Percentiles rank a stretch among this genome's conserved stretches.
These are phyloP conservation scores for Candida manassasensis DNA, from an alignment of 805 yeast species.

Conservation along the genomic window DNA sequence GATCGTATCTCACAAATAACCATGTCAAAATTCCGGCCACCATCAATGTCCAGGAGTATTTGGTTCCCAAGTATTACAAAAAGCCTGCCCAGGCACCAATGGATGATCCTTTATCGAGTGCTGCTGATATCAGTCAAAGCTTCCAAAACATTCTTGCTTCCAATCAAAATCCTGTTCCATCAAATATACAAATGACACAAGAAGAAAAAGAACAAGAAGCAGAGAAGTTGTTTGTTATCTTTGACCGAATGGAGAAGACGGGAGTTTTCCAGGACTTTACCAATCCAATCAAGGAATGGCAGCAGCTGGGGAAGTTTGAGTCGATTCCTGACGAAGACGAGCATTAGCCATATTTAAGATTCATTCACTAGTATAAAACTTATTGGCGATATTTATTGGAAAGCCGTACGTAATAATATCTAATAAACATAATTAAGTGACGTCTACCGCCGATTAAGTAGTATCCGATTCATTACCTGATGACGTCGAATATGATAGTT, in stretches of 20 bases:
- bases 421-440: no score
- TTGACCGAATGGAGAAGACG: constrained; percentile 36
- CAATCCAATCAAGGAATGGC: constrained; percentile 38
- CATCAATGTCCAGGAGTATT: constrained; percentile 12
- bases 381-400: no score
- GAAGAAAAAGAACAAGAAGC: constrained; percentile 44
- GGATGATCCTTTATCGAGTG: not conserved
- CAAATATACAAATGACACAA: constrained; percentile 23
- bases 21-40: constrained; percentile 11
- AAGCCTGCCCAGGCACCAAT: constrained; percentile 8
- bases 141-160: constrained; percentile 2
- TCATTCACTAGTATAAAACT: no score
- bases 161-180: not conserved
- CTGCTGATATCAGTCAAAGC: constrained; percentile 2
- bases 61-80: constrained; percentile 12
- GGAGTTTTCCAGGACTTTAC: constrained; percentile 32
- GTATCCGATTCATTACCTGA: no score
- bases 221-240: constrained; percentile 36
- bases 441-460: no score
- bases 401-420: no score
- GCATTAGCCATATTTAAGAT: no score
- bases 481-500: no score
- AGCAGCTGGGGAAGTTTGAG: constrained; percentile 27
- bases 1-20: constrained; percentile 12
- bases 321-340: constrained; percentile 8